phyloP scores from a whole-genome alignment of 768 basidiomycete species.

The Asterophora parasitica region DNA sequence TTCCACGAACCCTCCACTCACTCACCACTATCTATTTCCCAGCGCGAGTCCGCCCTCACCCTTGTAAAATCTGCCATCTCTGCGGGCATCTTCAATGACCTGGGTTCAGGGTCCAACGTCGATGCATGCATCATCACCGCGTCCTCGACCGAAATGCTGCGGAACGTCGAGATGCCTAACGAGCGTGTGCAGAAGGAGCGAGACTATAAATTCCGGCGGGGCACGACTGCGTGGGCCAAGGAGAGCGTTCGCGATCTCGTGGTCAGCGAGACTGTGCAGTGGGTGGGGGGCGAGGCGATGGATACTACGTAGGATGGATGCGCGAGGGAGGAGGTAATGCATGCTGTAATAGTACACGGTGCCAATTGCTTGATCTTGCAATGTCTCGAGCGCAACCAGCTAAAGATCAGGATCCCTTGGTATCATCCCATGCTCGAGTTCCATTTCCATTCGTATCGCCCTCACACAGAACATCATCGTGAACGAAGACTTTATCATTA shows the following conservation, averaged over 20 bases:
- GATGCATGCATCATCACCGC: conserved; percentile 96
- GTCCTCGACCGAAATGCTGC: conserved; percentile 81
- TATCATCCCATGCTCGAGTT: too few species aligned
- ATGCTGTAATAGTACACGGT: too few species aligned
- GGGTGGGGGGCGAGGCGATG: conserved; percentile 66
- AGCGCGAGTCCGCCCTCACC: conserved; percentile 78
- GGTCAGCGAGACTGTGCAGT: conserved; percentile 63
- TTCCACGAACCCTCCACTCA: not conserved
- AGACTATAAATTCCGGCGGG: conserved; percentile 67
- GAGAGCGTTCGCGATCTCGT: conserved; percentile 72
- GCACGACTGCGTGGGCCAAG: conserved; percentile 86
- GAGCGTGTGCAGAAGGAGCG: conserved; percentile 76
- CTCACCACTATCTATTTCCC: conserved; percentile 5
- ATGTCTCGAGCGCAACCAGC: too few species aligned
- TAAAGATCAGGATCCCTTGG: too few species aligned
- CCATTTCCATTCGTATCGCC: conserved; percentile 1
- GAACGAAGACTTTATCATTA: too few species aligned
- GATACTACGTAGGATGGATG: conserved; percentile 67
- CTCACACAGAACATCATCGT: too few species aligned
- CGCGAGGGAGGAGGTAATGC: too few species aligned
- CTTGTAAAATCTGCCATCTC: conserved; percentile 85
- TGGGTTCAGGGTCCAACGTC: conserved; percentile 97
- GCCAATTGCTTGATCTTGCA: too few species aligned
- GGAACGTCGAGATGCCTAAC: conserved; percentile 93
- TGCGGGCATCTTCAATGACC: conserved; percentile 98